Evolutionary conservation across 345 rosid genomes (phyloP).

Genomic region (Noccaea bulbosa): DNA sequence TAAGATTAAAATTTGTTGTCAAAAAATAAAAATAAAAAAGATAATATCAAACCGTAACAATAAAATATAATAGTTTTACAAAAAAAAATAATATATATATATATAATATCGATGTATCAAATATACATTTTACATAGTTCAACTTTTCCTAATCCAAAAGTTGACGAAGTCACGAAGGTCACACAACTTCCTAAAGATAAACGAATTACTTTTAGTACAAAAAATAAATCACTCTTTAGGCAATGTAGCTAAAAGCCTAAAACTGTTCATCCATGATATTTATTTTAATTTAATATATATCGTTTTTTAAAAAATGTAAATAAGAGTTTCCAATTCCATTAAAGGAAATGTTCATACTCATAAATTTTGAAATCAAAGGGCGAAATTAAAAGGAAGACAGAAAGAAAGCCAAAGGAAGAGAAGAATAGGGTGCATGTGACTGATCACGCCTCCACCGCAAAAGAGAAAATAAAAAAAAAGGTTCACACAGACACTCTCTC

Average conservation of each 20-base stretch:
- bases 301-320: not conserved
- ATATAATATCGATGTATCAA: too few relatives aligned
- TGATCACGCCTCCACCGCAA: slow-evolving; percentile 49
- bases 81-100: too few relatives aligned
- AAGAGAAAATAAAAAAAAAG: not conserved
- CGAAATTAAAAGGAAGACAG: slow-evolving; percentile 9
- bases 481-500: slow-evolving; percentile 10
- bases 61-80: not conserved
- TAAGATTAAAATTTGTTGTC: not conserved
- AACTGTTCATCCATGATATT: not conserved
- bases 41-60: not conserved
- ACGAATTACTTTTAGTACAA: not conserved
- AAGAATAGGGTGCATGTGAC: slow-evolving; percentile 36
- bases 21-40: too few relatives aligned
- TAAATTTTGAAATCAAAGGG: slow-evolving; percentile 32
- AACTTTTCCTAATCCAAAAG: too few relatives aligned
- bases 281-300: not conserved
- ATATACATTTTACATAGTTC: too few relatives aligned
- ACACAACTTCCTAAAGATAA: slow-evolving; percentile 6
- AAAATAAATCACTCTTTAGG: slow-evolving; percentile 4
- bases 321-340: slow-evolving; percentile 16
- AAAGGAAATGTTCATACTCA: not conserved
- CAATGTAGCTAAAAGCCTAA: slow-evolving; percentile 12
- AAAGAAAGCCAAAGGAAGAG: slow-evolving; percentile 20
- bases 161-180: not conserved